Percentiles rank a stretch among this genome's conserved stretches.
These are phyloP conservation scores for Pogostemon cablin DNA, from an alignment of 257 asterid genomes.

Conservation along the genomic window DNA sequence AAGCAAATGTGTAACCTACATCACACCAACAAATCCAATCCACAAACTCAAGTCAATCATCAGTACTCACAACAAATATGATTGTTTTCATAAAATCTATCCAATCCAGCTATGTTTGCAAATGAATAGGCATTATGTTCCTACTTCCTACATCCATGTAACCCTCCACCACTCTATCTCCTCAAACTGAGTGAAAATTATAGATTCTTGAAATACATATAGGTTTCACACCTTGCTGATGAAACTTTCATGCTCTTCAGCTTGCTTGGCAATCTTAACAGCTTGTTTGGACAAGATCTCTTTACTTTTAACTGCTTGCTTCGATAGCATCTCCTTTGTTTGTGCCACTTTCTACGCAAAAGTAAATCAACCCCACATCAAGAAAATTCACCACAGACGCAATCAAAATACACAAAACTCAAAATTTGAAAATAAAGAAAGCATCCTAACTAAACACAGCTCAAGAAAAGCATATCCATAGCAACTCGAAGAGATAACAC, in stretches of 20 bases:
- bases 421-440: slow-evolving; percentile 24
- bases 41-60: slow-evolving; percentile 20
- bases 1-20: slow-evolving; percentile 85
- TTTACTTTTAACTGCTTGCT: slow-evolving; percentile 61
- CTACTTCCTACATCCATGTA: not conserved
- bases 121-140: not conserved
- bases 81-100: not conserved
- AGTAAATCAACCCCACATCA: slow-evolving; percentile 31
- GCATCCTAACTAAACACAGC: slow-evolving; percentile 20
- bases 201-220: slow-evolving; percentile 8
- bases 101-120: not conserved
- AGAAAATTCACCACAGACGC: slow-evolving; percentile 10
- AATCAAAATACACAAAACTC: slow-evolving; percentile 11
- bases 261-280: slow-evolving; percentile 77
- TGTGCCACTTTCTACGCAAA: slow-evolving; percentile 77
- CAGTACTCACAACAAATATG: not conserved
- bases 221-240: slow-evolving; percentile 63
- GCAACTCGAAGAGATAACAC: not conserved
- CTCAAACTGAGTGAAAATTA: not conserved
- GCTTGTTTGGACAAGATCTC: slow-evolving; percentile 64
- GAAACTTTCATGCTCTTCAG: slow-evolving; percentile 93
- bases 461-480: slow-evolving; percentile 14
- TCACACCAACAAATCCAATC: slow-evolving; percentile 29
- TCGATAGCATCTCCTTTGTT: slow-evolving; percentile 69
- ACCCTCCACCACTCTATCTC: not conserved